phyloP scores from a whole-genome alignment of 441 rosid species.

The Erodium trifolium region DNA sequence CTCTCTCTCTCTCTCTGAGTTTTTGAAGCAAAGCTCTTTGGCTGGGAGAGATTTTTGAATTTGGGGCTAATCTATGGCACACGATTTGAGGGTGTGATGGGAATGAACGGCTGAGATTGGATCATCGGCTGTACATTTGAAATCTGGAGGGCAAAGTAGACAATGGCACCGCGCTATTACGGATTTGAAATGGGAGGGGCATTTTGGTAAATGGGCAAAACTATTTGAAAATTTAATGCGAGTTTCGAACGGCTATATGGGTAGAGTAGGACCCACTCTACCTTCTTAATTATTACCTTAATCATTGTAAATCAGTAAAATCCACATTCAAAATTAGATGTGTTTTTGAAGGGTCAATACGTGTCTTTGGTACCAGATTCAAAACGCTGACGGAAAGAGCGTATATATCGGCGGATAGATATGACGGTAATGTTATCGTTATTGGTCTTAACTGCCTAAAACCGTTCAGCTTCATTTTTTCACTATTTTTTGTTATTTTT shows the following conservation, averaged over 20 bases:
- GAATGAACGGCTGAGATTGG: slow-evolving; percentile 53
- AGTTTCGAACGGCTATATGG: slow-evolving; percentile 14
- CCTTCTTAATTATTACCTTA: background rate
- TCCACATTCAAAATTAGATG: too few relatives aligned
- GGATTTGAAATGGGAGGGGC: slow-evolving; percentile 54
- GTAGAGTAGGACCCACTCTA: background rate
- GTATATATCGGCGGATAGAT: too few relatives aligned
- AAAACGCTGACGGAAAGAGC: too few relatives aligned
- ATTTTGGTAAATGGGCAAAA: slow-evolving; percentile 20
- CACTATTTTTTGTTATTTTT: too few relatives aligned
- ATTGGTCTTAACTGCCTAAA: too few relatives aligned
- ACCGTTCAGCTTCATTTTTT: too few relatives aligned
- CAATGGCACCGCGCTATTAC: slow-evolving; percentile 32
- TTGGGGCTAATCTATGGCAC: slow-evolving; percentile 17
- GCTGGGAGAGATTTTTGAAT: slow-evolving; percentile 11
- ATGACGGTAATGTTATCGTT: too few relatives aligned
- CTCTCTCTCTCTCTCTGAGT: slow-evolving; percentile 1
- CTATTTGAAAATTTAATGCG: background rate
- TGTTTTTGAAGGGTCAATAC: too few relatives aligned
- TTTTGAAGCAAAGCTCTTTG: background rate
- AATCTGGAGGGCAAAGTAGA: slow-evolving; percentile 22
- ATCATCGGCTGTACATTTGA: slow-evolving; percentile 22
- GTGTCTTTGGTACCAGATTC: too few relatives aligned
- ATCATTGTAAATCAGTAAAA: background rate
- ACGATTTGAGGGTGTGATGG: slow-evolving; percentile 9